Evolutionary conservation across 441 rosid species (phyloP).

Genomic region (Arabidopsis hybrid): DNA sequence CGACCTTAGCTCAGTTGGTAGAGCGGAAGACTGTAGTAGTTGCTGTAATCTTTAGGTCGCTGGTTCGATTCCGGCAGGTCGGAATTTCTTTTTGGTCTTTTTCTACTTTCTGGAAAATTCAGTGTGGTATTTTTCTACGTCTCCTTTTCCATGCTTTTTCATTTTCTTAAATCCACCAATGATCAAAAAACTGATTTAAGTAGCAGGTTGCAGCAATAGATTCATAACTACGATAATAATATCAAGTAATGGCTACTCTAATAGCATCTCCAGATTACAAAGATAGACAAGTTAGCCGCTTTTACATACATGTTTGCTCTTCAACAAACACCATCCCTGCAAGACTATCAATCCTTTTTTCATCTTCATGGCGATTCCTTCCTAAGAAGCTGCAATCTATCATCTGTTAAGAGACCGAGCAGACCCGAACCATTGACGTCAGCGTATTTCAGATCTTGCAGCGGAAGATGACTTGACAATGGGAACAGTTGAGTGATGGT

Average conservation of each 20-base stretch:
- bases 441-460: slow-evolving; percentile 70
- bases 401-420: slow-evolving; percentile 72
- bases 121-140: not conserved
- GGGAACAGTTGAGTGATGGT: slow-evolving; percentile 52
- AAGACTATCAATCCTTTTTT: not conserved
- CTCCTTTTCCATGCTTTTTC: not conserved
- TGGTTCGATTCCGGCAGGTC: slow-evolving; percentile 55
- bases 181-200: slow-evolving; percentile 12
- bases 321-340: slow-evolving; percentile 23
- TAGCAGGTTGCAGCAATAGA: not conserved
- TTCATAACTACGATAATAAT: not conserved
- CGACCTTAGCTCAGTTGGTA: slow-evolving; percentile 93
- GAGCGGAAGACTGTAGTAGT: slow-evolving; percentile 87
- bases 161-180: slow-evolving; percentile 6
- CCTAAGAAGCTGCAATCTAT: slow-evolving; percentile 66
- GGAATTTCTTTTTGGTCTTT: slow-evolving; percentile 1
- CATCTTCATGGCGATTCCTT: slow-evolving; percentile 24
- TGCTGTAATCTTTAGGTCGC: slow-evolving; percentile 48
- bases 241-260: not conserved
- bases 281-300: slow-evolving; percentile 24
- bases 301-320: slow-evolving; percentile 20
- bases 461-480: slow-evolving; percentile 51
- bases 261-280: slow-evolving; percentile 12
- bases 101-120: not conserved
- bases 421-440: slow-evolving; percentile 44